These are phyloP conservation scores for Monosporozyma servazzii DNA, from an alignment of 805 yeast genomes.

Conservation along the genomic window DNA sequence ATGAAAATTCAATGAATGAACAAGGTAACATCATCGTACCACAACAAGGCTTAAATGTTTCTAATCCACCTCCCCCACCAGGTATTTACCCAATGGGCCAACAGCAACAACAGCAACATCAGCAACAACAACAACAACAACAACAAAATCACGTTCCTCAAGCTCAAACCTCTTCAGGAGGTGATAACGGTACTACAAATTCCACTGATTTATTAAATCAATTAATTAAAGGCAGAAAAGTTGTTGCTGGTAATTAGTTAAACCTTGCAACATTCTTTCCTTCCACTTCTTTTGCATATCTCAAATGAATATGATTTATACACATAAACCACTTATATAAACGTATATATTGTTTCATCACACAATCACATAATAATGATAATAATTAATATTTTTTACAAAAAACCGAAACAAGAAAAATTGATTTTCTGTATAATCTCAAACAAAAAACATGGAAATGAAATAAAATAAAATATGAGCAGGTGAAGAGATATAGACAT, in stretches of 20 bases:
- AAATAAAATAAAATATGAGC: no score
- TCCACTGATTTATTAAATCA: constrained; percentile 78
- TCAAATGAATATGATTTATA: neutral
- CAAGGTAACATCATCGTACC: constrained; percentile 7
- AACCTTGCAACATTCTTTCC: neutral
- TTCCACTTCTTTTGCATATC: neutral
- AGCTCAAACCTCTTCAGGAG: constrained; percentile 7
- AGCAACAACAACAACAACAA: constrained; percentile 16
- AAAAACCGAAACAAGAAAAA: neutral
- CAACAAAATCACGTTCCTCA: constrained; percentile 6
- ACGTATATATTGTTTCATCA: neutral
- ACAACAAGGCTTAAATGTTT: constrained; percentile 16
- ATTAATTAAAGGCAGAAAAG: constrained; percentile 68
- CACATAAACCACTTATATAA: neutral
- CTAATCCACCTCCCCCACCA: constrained; percentile 56
- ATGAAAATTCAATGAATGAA: neutral
- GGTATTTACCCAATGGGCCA: constrained; percentile 40
- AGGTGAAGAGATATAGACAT: no score
- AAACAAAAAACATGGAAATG: no score
- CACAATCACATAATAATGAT: neutral
- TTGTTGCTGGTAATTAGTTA: constrained; percentile 25
- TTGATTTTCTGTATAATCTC: no score
- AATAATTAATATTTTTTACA: neutral
- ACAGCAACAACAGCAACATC: constrained; percentile 17
- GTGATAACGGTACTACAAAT: constrained; percentile 34